Conservation (phyloP, 2,329 filamentous ascomycete genomes). For the Hypoxylon sp. region DNA sequence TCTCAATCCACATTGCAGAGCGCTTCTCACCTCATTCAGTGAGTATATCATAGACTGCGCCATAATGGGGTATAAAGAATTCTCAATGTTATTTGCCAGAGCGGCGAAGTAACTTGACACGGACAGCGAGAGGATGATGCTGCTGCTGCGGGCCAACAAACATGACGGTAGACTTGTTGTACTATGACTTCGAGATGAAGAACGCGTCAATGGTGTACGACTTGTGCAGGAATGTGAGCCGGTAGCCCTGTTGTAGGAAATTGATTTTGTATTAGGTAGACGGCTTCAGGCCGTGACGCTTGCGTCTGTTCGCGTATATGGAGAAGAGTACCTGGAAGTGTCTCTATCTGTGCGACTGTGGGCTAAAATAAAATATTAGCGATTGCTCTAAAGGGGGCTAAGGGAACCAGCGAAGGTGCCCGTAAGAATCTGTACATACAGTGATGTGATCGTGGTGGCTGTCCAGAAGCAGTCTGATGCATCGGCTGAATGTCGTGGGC, state of each 20-base stretch:
- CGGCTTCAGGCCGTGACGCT: too few relatives aligned
- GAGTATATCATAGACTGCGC: slow-evolving; percentile 56
- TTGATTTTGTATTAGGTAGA: background rate
- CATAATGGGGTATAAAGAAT: background rate
- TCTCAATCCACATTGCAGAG: slow-evolving; percentile 97
- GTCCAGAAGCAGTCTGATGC: background rate
- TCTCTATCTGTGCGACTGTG: background rate
- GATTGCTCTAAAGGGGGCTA: background rate
- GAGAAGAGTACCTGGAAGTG: background rate
- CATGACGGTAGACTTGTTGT: slow-evolving; percentile 76
- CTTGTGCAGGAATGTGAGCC: background rate
- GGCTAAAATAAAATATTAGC: background rate
- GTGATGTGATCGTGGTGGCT: background rate
- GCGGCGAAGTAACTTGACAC: slow-evolving; percentile 80
- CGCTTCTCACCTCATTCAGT: slow-evolving; percentile 86
- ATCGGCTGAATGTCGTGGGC: background rate
- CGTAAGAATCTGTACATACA: background rate
- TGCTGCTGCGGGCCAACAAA: slow-evolving; percentile 84
- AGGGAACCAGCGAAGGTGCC: background rate
- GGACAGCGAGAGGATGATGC: slow-evolving; percentile 79
- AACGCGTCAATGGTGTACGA: slow-evolving; percentile 75
- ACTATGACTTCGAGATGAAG: slow-evolving; percentile 80
- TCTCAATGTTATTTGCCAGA: slow-evolving; percentile 46
- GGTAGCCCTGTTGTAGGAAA: background rate
- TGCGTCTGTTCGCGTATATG: background rate